phyloP scores from a whole-genome alignment of 2,329 filamentous ascomycete genomes.

The Hypoxylon sp. region DNA sequence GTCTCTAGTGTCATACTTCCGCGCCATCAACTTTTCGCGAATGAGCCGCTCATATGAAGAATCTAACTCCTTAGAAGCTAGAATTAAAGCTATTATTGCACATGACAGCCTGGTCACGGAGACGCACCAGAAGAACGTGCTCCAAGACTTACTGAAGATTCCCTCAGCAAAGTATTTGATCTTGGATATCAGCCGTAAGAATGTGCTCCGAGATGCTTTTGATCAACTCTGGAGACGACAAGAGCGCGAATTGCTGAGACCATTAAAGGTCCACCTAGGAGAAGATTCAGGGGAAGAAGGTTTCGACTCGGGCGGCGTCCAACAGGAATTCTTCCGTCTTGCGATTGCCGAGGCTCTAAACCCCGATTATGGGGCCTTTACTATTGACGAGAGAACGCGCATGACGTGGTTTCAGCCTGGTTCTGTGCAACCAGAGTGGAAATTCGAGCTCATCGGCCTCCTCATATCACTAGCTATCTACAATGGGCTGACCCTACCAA shows the following conservation, averaged over 20 bases:
- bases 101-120: constrained; percentile 70
- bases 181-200: constrained; percentile 76
- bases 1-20: constrained; percentile 85
- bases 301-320: constrained; percentile 93
- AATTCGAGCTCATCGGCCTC: constrained; percentile 89
- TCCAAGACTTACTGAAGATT: constrained; percentile 75
- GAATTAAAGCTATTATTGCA: constrained; percentile 70
- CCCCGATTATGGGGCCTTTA: constrained; percentile 85
- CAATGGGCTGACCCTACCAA: constrained; percentile 91
- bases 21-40: constrained; percentile 86
- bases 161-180: constrained; percentile 80
- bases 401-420: constrained; percentile 92
- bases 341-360: constrained; percentile 85
- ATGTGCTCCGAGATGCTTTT: constrained; percentile 80
- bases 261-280: constrained; percentile 89
- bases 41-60: constrained; percentile 88
- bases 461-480: constrained; percentile 92
- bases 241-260: constrained; percentile 83
- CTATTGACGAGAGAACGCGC: constrained; percentile 79
- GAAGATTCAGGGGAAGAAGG: constrained; percentile 88
- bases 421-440: constrained; percentile 86
- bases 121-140: constrained; percentile 70
- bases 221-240: constrained; percentile 93
- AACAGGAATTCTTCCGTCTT: constrained; percentile 95
- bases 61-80: constrained; percentile 70